These are phyloP conservation scores for Penicillium paneum DNA, from an alignment of 2,329 filamentous ascomycete species.

Conservation along the genomic window DNA sequence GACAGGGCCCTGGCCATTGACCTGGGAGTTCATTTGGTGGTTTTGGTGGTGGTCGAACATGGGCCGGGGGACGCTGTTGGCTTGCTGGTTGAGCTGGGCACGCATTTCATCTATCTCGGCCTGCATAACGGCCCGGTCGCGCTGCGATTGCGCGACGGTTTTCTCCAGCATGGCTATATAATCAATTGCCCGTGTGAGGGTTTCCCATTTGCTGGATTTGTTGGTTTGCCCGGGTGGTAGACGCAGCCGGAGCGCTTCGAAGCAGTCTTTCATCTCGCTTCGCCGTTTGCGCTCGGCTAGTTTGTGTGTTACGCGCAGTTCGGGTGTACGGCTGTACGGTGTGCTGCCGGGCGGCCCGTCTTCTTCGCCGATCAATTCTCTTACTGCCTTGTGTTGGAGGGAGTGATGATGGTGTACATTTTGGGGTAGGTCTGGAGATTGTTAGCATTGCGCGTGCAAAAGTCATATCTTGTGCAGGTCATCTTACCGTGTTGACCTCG, in stretches of 20 bases:
- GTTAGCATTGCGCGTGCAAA: constrained; percentile 5
- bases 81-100: constrained; percentile 38
- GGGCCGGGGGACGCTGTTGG: constrained; percentile 31
- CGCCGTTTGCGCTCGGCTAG: constrained; percentile 51
- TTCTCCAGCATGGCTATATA: constrained; percentile 48
- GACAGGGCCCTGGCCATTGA: constrained; percentile 34
- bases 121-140: constrained; percentile 38
- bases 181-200: constrained; percentile 48
- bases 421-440: constrained; percentile 43
- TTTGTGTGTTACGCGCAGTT: constrained; percentile 50
- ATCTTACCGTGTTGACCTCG: constrained; percentile 48
- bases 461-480: not conserved
- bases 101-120: constrained; percentile 40
- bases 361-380: constrained; percentile 46
- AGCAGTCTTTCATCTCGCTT: constrained; percentile 53
- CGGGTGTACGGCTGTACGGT: constrained; percentile 50
- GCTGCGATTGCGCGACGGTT: constrained; percentile 36
- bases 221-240: constrained; percentile 48
- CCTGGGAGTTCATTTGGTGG: constrained; percentile 34
- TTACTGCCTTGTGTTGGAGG: constrained; percentile 49
- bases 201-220: constrained; percentile 54
- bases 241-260: constrained; percentile 45
- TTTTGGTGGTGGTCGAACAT: constrained; percentile 39
- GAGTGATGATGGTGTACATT: constrained; percentile 49
- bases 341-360: constrained; percentile 43